Evolutionary conservation across 805 yeast genomes (phyloP), one percentile per base, ranked within the genome.

Genomic region (Starmerella potacharoeniae): DNA sequence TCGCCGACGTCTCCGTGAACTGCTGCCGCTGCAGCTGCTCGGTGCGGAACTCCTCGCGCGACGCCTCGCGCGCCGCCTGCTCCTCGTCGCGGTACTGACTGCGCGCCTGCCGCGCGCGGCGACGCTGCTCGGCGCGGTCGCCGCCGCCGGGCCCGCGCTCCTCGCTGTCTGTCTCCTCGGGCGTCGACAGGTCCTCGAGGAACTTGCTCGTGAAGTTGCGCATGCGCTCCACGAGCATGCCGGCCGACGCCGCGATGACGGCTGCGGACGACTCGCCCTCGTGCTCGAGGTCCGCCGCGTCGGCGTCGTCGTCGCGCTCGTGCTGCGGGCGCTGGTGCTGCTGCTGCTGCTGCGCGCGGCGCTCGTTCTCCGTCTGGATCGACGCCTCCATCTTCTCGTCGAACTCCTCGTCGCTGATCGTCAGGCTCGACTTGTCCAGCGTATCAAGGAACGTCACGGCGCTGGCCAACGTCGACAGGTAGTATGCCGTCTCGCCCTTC

Each of bases 401-500:
- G 61, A 73, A 83, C 60, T 83, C 88, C 42, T 77, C 79, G 53
- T 80, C 77, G 1, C 72, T 65, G 3, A 87, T 78, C 1, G 89
- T 82, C 47, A 89, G 71, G 30, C 81, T 77, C 1, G 78, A 75
- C 37, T 71, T 68, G 36, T 75, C 78, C 45, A 93, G 67, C 11
- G 80, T 77, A 54, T 81, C 79, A 9, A 93, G 78, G 65, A 88
- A 93, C 57, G 83, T 80, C 11, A 89, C 79, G 1, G 97, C 97
- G 1, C 95, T 95, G 64, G 85, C 87, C 31, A 91, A 69, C n/a
- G 96, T 86, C 33, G 95, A 86, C 53, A 93, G 72, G 65, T 93
- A 93, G 68, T 93, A 93, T 43, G 93, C 85, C 0, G 91, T 83
- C 67, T 93, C 99, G 8, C 98, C 97, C 43, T 76, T 75, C 48